Evolutionary conservation across 2,329 filamentous ascomycete genomes (phyloP).

Genomic region (Fusarium tjaetaba): DNA sequence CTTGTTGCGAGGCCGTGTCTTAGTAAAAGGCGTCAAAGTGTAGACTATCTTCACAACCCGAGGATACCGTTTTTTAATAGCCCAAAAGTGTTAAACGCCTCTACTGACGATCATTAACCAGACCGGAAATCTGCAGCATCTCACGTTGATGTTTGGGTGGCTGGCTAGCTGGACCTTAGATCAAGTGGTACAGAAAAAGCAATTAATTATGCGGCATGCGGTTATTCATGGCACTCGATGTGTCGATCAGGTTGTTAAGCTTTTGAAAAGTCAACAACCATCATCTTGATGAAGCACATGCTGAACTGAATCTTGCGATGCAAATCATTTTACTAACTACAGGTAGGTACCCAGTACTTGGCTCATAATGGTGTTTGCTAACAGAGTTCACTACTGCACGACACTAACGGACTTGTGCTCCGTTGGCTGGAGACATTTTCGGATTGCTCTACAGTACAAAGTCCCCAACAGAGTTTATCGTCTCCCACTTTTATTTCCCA

Average conservation of each 20-base stretch:
- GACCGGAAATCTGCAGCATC: constrained; percentile 10
- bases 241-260: not conserved
- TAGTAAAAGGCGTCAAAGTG: constrained; percentile 10
- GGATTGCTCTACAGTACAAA: not conserved
- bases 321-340: not conserved
- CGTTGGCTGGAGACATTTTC: not conserved
- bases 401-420: not conserved
- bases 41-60: not conserved
- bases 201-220: not conserved
- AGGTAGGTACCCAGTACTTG: not conserved
- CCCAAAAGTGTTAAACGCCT: constrained; percentile 15
- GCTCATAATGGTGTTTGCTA: not conserved
- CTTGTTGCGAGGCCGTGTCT: not conserved
- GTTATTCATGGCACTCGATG: not conserved
- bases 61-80: not conserved
- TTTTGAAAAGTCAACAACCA: not conserved
- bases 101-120: constrained; percentile 6
- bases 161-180: not conserved
- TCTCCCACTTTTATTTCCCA: not conserved
- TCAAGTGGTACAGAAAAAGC: constrained; percentile 21
- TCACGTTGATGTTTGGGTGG: constrained; percentile 3
- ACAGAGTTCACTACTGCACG: constrained; percentile 3
- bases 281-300: not conserved
- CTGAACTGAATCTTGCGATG: not conserved
- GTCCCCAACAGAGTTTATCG: not conserved